Conservation (phyloP, 495 filamentous ascomycete species). For the Rusavskia elegans region DNA sequence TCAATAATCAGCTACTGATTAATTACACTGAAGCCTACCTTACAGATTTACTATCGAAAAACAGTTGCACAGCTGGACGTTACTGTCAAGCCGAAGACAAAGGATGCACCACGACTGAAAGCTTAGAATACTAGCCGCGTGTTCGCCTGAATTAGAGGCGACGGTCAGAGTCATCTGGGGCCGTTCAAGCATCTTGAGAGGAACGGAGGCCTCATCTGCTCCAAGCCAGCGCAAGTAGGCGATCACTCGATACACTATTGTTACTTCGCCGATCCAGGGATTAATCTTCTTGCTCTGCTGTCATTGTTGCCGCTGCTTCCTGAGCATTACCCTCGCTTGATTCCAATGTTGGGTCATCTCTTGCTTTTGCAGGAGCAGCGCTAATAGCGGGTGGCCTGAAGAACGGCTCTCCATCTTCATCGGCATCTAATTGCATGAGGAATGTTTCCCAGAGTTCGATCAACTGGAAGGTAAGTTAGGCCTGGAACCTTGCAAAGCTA, state of each 20-base stretch:
- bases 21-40: too few relatives aligned
- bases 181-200: too few relatives aligned
- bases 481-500: background rate
- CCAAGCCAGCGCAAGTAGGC: too few relatives aligned
- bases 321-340: slow-evolving; percentile 6
- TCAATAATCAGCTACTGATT: too few relatives aligned
- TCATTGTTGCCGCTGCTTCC: slow-evolving; percentile 18
- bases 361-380: slow-evolving; percentile 13
- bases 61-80: too few relatives aligned
- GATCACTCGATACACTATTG: background rate
- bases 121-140: too few relatives aligned
- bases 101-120: too few relatives aligned
- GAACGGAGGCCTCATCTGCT: too few relatives aligned
- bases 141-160: too few relatives aligned
- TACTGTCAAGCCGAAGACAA: too few relatives aligned
- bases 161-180: too few relatives aligned
- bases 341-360: slow-evolving; percentile 3
- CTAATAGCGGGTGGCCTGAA: slow-evolving; percentile 43
- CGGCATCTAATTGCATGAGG: slow-evolving; percentile 82
- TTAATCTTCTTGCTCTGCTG: slow-evolving; percentile 26
- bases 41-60: too few relatives aligned
- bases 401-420: slow-evolving; percentile 71
- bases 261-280: background rate
- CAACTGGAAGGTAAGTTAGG: slow-evolving; percentile 40
- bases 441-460: slow-evolving; percentile 99